Evolutionary conservation across 2,329 filamentous ascomycete genomes (phyloP).

Genomic region (Colletotrichum sp.): DNA sequence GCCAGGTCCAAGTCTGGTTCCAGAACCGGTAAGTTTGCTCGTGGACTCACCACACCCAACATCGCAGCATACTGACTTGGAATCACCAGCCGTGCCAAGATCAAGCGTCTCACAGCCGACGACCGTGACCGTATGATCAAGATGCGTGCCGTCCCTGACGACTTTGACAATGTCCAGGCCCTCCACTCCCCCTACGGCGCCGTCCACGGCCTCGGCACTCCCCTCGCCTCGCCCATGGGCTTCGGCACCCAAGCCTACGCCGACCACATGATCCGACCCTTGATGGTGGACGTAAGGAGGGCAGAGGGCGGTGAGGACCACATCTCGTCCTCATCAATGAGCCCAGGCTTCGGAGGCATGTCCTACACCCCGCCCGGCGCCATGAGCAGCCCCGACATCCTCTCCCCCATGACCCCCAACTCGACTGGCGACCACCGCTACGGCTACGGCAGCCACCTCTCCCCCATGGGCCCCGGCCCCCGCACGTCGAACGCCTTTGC

Average conservation of each 20-base stretch:
- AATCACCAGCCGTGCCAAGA: slow-evolving; percentile 66
- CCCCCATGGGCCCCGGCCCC: slow-evolving; percentile 52
- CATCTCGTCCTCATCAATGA: slow-evolving; percentile 70
- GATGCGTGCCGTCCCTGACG: slow-evolving; percentile 73
- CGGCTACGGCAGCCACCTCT: slow-evolving; percentile 53
- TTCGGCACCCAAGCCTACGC: slow-evolving; percentile 55
- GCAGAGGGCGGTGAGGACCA: slow-evolving; percentile 65
- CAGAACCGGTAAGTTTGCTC: slow-evolving; percentile 79
- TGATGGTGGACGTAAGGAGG: slow-evolving; percentile 73
- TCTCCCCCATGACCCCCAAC: slow-evolving; percentile 60
- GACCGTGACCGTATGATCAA: slow-evolving; percentile 75
- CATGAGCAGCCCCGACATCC: slow-evolving; percentile 57
- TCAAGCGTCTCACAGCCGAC: slow-evolving; percentile 73
- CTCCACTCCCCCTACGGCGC: slow-evolving; percentile 72
- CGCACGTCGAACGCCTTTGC: slow-evolving; percentile 59
- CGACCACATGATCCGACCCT: slow-evolving; percentile 68
- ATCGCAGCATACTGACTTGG: slow-evolving; percentile 17
- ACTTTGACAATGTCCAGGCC: slow-evolving; percentile 73
- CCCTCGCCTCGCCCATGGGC: slow-evolving; percentile 54
- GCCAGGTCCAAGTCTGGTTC: slow-evolving; percentile 98
- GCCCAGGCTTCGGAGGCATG: slow-evolving; percentile 70
- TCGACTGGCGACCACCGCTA: slow-evolving; percentile 50
- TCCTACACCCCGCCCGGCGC: slow-evolving; percentile 62
- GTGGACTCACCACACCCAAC: background rate
- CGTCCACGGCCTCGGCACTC: slow-evolving; percentile 55